A percentile compares a stretch with the other conserved stretches of the same genome.
Conservation (phyloP, 225 moss, liverwort and hornwort genomes). For the Pseudisothecium myosuroides region DNA sequence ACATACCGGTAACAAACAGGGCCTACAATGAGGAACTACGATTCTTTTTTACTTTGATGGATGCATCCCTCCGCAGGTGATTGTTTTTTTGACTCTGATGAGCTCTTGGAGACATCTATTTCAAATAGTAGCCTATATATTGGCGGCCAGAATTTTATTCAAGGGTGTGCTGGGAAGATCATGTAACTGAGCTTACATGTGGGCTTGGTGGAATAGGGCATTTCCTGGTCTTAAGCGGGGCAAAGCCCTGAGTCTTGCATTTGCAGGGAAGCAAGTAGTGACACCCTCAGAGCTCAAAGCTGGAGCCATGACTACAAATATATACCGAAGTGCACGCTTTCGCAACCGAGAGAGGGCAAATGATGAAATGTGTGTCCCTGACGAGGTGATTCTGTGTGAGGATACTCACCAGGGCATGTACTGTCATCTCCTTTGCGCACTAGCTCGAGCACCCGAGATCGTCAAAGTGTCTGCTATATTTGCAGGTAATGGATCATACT, state of each 20-base stretch:
- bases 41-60: neutral
- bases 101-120: neutral
- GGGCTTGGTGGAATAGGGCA: neutral
- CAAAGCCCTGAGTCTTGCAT: neutral
- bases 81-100: neutral
- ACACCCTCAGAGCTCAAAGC: constrained; percentile 13
- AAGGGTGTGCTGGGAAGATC: no score
- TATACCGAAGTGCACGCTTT: neutral
- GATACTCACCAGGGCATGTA: constrained; percentile 27
- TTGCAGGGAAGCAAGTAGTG: constrained; percentile 5
- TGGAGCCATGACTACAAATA: neutral
- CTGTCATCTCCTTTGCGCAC: constrained; percentile 59
- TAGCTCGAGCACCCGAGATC: constrained; percentile 25
- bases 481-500: neutral
- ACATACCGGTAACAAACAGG: constrained; percentile 23
- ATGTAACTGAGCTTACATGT: neutral
- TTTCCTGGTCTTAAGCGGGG: constrained; percentile 1
- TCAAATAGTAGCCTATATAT: neutral
- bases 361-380: constrained; percentile 6
- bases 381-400: constrained; percentile 11
- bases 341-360: neutral
- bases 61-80: neutral
- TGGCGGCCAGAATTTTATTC: neutral
- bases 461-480: neutral
- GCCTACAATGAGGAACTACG: neutral